Base-by-base conservation (phyloP, 1,284 basidiomycete species). In the Fistulina hepatica region DNA sequence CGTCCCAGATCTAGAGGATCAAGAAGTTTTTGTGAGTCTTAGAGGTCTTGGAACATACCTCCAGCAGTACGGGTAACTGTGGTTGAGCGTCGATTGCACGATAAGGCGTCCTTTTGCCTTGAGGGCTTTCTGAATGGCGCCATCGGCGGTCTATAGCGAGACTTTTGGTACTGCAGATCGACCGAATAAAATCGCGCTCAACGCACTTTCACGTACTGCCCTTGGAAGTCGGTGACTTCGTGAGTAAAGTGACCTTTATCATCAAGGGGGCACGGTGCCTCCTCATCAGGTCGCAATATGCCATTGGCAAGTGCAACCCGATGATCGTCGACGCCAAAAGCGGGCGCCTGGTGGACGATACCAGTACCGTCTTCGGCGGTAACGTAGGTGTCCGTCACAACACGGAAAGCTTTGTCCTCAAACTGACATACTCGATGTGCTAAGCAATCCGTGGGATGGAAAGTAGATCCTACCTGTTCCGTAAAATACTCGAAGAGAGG, bases 321-420 rank as follows among this genome's bases (percentile, higher is more conserved):
- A 61, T 97, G 89, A 74, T 99, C 95, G 52, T 99, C 95, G 54
- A 97, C 95, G 70, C 95, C 95, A 54, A 97, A 98, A 0, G 88
- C 93, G 2, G 95, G 95, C 2, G 95, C 92, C 64, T 99, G 95
- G 59, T 98, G 95, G 34, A 99, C 95, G 52, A 98, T 94, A 58
- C 94, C 94, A 25, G 95, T 99, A 61, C 95, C 94, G 40, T 93
- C 89, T 10, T 79, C 73, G 48, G 82, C 85, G 2, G 91, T 97
- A 37, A 99, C 94, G 56, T 99, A 99, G 1, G 79, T 81, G 57
- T 98, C 95, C 20, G 75, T 72, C 6, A 98, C 59, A 12, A 98
- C 89, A 40, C 83, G 67, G 72, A 97, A 98, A 0, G 90, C 94
- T 47, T 76, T 79, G 58, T 92, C 90, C 58, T 90, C 83, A 58